A percentile compares a stretch with the other conserved stretches of the same genome.
phyloP scores from a whole-genome alignment of 2,329 filamentous ascomycete genomes.

The Lecanicillium sp. region DNA sequence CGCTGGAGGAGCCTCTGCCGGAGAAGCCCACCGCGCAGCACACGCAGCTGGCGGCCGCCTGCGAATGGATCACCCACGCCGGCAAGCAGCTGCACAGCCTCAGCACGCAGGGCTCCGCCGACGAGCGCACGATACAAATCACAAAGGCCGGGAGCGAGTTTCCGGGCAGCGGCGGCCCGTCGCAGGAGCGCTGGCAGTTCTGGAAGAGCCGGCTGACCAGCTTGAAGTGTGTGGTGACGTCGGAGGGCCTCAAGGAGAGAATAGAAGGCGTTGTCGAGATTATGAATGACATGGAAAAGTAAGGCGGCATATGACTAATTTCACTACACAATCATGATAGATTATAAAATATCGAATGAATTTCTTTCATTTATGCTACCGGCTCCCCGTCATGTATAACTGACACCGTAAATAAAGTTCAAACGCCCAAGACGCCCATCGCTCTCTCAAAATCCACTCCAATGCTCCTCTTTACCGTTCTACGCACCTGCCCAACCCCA shows the following conservation, averaged over 20 bases:
- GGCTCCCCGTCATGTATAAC: too few species aligned
- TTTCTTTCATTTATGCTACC: too few species aligned
- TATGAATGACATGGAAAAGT: constrained; percentile 16
- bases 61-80: constrained; percentile 23
- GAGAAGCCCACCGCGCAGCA: constrained; percentile 5
- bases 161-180: constrained; percentile 14
- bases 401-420: too few species aligned
- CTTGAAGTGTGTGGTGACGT: constrained; percentile 12
- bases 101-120: constrained; percentile 10
- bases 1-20: constrained; percentile 19
- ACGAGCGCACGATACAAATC: constrained; percentile 13
- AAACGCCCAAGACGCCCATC: too few species aligned
- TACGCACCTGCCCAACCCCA: neutral
- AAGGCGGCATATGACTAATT: neutral
- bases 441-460: constrained; percentile 5
- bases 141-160: constrained; percentile 16
- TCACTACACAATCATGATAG: neutral
- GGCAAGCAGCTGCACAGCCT: constrained; percentile 16
- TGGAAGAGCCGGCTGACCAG: constrained; percentile 21
- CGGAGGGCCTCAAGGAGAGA: constrained; percentile 14
- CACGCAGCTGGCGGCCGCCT: constrained; percentile 7
- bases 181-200: constrained; percentile 21
- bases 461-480: neutral
- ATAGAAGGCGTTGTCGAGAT: constrained; percentile 12
- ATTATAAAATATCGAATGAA: too few species aligned